Percentiles rank a stretch among this genome's conserved stretches.
Conservation (phyloP, 1,284 basidiomycete genomes). For the Ustilago lituana region DNA sequence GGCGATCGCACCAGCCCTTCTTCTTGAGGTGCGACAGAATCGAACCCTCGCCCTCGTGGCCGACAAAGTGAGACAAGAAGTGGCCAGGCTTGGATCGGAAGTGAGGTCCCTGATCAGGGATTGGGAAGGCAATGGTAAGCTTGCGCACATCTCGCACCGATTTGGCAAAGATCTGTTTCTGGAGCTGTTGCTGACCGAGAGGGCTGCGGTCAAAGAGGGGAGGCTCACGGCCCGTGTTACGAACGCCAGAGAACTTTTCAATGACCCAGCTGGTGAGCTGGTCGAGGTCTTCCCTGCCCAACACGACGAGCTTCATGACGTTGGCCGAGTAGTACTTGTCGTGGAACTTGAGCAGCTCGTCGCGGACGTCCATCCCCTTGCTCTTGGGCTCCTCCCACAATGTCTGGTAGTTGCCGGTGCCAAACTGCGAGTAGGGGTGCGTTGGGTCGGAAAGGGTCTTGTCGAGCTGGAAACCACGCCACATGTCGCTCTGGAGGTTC, state of each 20-base stretch:
- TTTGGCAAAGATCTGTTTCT: constrained; percentile 86
- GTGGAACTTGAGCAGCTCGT: constrained; percentile 96
- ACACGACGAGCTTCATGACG: constrained; percentile 88
- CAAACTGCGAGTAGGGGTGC: constrained; percentile 93
- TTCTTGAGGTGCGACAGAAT: constrained; percentile 89
- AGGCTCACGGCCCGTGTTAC: constrained; percentile 75
- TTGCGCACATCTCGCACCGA: constrained; percentile 90
- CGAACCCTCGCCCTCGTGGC: constrained; percentile 96
- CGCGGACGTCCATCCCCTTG: constrained; percentile 83
- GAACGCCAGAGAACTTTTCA: constrained; percentile 79
- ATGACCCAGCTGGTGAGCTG: constrained; percentile 78
- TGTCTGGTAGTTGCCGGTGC: constrained; percentile 86
- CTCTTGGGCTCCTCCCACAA: constrained; percentile 74
- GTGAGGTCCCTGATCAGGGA: constrained; percentile 76
- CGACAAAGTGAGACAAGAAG: constrained; percentile 86
- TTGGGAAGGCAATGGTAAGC: constrained; percentile 81
- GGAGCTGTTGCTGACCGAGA: constrained; percentile 67
- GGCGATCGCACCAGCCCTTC: constrained; percentile 86
- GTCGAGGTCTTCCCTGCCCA: constrained; percentile 88
- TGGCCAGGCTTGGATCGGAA: constrained; percentile 83
- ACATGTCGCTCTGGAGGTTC: constrained; percentile 92
- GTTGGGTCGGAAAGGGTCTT: constrained; percentile 81
- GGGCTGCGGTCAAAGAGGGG: constrained; percentile 80
- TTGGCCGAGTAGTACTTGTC: constrained; percentile 89
- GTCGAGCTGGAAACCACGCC: constrained; percentile 96